These are phyloP conservation scores for Lyophyllum atratum DNA, from an alignment of 768 basidiomycete species.

Conservation along the genomic window DNA sequence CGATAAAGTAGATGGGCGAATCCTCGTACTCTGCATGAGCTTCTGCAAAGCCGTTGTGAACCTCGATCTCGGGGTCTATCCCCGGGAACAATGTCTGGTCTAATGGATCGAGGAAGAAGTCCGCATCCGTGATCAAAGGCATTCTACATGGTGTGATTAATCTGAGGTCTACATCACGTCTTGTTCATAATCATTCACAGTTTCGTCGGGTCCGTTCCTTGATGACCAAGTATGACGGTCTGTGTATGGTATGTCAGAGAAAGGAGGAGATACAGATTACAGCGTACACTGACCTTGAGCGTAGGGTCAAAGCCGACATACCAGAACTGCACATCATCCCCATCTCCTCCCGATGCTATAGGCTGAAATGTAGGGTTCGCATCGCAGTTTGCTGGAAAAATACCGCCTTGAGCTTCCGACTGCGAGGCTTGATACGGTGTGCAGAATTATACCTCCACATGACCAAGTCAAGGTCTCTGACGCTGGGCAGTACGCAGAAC, in stretches of 20 bases:
- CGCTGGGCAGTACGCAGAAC: slow-evolving; percentile 50
- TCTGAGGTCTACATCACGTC: background rate
- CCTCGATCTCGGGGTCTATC: slow-evolving; percentile 39
- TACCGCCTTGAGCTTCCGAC: background rate
- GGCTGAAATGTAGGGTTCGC: slow-evolving; percentile 51
- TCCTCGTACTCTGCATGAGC: slow-evolving; percentile 44
- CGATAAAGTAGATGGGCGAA: background rate
- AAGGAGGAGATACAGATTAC: background rate
- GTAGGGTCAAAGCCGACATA: slow-evolving; percentile 26
- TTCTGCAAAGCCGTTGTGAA: slow-evolving; percentile 49
- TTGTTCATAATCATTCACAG: slow-evolving; percentile 21
- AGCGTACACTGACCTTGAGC: slow-evolving; percentile 14
- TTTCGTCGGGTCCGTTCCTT: slow-evolving; percentile 24
- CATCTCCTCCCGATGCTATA: slow-evolving; percentile 47
- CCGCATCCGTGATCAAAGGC: slow-evolving; percentile 40
- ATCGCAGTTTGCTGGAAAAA: slow-evolving; percentile 40
- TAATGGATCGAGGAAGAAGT: slow-evolving; percentile 36
- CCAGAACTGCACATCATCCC: slow-evolving; percentile 44
- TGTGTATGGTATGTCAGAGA: background rate
- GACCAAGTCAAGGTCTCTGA: slow-evolving; percentile 46
- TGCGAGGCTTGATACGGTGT: background rate
- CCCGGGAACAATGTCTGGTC: slow-evolving; percentile 51
- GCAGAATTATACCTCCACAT: slow-evolving; percentile 42
- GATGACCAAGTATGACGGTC: slow-evolving; percentile 21
- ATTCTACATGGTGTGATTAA: slow-evolving; percentile 12